Evolutionary conservation across 129 eudicot genomes (phyloP), one percentile per base, ranked within the genome.

Genomic region (Centaurea solstitialis): DNA sequence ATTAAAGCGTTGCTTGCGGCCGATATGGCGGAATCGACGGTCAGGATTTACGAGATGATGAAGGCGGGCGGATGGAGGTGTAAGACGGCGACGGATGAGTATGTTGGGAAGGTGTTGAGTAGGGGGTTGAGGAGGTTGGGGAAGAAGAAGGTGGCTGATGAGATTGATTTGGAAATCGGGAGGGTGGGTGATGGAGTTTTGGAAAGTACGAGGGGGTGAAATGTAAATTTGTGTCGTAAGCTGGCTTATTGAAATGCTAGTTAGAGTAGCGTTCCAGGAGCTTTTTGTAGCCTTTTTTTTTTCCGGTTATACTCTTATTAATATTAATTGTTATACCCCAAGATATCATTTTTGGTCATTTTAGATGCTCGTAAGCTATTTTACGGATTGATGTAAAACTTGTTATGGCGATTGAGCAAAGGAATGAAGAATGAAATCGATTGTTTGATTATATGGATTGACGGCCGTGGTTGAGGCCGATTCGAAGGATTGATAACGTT

Each of bases 51-150:
- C 47, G 85, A 85, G 87, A 66, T 92, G 87, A 89, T 95, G 99
- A 95, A 76, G 81, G 83, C 76, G 57, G 68, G 89, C 57, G 94
- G 93, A 28, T 85, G 94, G 98, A 85, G 80, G 33, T 76, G 83
- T 7, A 69, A 21, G 1, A 77, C 86, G 12, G 72, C 81, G 53
- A 68, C 88, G 72, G 93, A 91, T 82, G 99, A 92, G 43, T 92
- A 92, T 77, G 78, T 95, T 75, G 97, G 86, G 40, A 83, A 82
- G 88, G 93, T 95, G 68, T 89, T 95, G 92, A 89, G 91, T 28
- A 83, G 76, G 62, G 99, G 99, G 28, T 82, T 95, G 76, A 90
- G 87, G 85, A 91, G 90, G 68, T 79, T 95, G 39, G 97, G 99
- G 21, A 88, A 91, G 85, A 88, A 17, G 28, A 43, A 38, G 20